Evolutionary conservation across 2,329 filamentous ascomycete genomes (phyloP), one percentile per base, ranked within the genome.

Genomic region (Hirsutella rhossiliensis): DNA sequence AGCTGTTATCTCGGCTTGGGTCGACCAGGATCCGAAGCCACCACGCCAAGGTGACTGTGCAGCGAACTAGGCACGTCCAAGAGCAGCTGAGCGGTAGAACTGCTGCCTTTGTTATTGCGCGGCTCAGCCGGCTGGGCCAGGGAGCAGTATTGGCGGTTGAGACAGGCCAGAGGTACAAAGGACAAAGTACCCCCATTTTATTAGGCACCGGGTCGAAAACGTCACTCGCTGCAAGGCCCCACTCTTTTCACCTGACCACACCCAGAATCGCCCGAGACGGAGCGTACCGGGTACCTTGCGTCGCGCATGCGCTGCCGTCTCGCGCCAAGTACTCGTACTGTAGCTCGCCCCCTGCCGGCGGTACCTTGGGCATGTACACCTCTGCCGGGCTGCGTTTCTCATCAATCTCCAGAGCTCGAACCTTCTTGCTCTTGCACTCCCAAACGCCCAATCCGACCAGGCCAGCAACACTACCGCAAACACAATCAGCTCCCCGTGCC

Each of bases 401-500:
- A 36, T 46, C 48, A 49, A 44, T 55, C 52, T 55, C 47, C 54
- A 36, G 30, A 58, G 56, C 57, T 59, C 55, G 51, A 58, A 54
- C 56, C 54, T 61, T 57, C 51, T 52, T 54, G 56, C 52, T 56
- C 27, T 19, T 40, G 23, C n/a, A 4, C 53, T 52, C 52, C 50
- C 51, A 51, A 51, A 46, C 43, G 40, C 48, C 46, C 39, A 46
- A 44, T 4, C 34, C 34, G 34, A 23, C 23, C 23, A 27, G 23
- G 23, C 23, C 23, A 27, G 23, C 23, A 23, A 23, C 34, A 36
- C 17, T 17, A 15, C 34, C 34, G 34, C 34, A 15, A 37, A 5
- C 34, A 17, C 34, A 37, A 17, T 18, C 34, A 37, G 18, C 38
- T 42, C 47, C 44, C 49, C 48, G 36, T 45, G 48, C 47, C 47